A percentile compares a stretch with the other conserved stretches of the same genome.
Evolutionary conservation across 176 grass and related monocot species (phyloP).

Genomic region (Chrysopogon serrulatus): DNA sequence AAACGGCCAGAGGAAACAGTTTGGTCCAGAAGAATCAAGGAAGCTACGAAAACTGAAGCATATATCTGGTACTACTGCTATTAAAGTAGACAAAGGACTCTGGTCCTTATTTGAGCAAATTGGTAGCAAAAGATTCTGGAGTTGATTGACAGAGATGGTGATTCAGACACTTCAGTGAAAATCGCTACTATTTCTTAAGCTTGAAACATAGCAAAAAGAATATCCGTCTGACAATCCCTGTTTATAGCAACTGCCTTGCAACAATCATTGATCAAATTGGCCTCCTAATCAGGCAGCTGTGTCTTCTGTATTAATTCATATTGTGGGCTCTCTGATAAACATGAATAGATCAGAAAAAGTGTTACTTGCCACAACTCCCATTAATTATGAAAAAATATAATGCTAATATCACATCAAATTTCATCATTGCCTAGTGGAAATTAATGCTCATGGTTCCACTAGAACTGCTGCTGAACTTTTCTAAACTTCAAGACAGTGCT

Average conservation of each 20-base stretch:
- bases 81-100: slow-evolving; percentile 48
- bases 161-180: slow-evolving; percentile 47
- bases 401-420: slow-evolving; percentile 59
- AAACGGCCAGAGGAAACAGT: slow-evolving; percentile 62
- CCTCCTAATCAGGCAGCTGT: slow-evolving; percentile 43
- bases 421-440: slow-evolving; percentile 49
- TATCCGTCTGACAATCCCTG: slow-evolving; percentile 59
- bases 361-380: slow-evolving; percentile 65
- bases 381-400: slow-evolving; percentile 76
- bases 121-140: slow-evolving; percentile 74
- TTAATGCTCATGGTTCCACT: slow-evolving; percentile 1
- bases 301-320: slow-evolving; percentile 65
- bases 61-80: slow-evolving; percentile 20
- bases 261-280: slow-evolving; percentile 58
- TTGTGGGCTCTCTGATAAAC: slow-evolving; percentile 64
- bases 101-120: slow-evolving; percentile 45
- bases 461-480: slow-evolving; percentile 18
- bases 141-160: slow-evolving; percentile 46
- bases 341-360: slow-evolving; percentile 80
- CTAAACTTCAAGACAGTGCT: slow-evolving; percentile 24
- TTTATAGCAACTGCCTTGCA: slow-evolving; percentile 57
- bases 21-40: slow-evolving; percentile 55
- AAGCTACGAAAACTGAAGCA: slow-evolving; percentile 43
- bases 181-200: slow-evolving; percentile 78
- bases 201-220: slow-evolving; percentile 77